phyloP scores from a whole-genome alignment of 2,329 filamentous ascomycete genomes.

The Neofusicoccum sp. region DNA sequence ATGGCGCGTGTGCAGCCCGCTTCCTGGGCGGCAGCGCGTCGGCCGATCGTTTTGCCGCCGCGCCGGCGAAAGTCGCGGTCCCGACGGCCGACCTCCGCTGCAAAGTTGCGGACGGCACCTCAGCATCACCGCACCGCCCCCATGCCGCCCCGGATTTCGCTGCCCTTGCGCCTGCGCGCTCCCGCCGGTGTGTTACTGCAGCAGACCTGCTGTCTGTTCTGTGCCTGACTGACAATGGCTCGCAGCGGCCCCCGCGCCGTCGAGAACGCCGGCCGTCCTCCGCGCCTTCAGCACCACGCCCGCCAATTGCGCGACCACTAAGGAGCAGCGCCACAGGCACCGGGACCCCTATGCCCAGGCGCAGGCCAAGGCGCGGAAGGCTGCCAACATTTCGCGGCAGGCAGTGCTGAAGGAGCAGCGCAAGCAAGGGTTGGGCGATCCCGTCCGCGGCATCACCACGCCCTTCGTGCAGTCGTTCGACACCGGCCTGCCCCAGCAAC shows the following conservation, averaged over 20 bases:
- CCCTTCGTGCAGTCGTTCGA: conserved; percentile 83
- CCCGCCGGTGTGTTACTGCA: conserved; percentile 31
- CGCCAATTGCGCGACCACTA: conserved; percentile 54
- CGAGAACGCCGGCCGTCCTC: conserved; percentile 49
- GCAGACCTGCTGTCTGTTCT: neutral
- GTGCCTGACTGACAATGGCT: conserved; percentile 5
- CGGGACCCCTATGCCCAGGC: conserved; percentile 79
- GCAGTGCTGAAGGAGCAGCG: conserved; percentile 66
- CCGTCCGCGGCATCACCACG: conserved; percentile 74
- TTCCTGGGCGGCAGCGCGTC: neutral
- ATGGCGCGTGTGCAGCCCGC: neutral
- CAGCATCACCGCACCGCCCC: conserved; percentile 19
- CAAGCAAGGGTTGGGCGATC: conserved; percentile 67
- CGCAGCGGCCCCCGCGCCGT: conserved; percentile 26
- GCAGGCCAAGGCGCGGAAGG: conserved; percentile 79
- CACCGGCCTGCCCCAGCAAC: conserved; percentile 46
- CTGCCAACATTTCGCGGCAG: conserved; percentile 75
- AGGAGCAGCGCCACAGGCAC: conserved; percentile 53
- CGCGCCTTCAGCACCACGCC: conserved; percentile 61
- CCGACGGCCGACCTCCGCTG: neutral
- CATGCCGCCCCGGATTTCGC: conserved; percentile 51
- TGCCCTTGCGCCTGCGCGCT: conserved; percentile 43
- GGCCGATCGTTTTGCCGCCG: conserved; percentile 13
- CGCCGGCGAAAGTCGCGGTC: neutral
- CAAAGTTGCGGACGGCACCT: conserved; percentile 3